A percentile compares a stretch with the other conserved stretches of the same genome.
These are phyloP conservation scores for Talaromyces thailandensis DNA, from an alignment of 495 filamentous ascomycete species.

Conservation along the genomic window DNA sequence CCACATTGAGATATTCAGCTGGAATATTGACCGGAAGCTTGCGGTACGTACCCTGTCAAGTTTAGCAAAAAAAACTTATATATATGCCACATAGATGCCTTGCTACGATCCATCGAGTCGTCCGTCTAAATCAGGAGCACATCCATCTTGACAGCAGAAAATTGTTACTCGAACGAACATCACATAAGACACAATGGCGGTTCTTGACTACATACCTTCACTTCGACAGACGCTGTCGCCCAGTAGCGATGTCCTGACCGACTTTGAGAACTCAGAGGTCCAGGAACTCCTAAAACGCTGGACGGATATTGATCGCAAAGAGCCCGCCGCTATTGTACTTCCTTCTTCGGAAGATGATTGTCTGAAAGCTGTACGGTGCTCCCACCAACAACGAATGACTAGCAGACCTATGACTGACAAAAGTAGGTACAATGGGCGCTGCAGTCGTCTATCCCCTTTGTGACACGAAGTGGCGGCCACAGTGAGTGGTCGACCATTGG, in stretches of 20 bases:
- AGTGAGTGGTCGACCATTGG: neutral
- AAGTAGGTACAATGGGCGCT: neutral
- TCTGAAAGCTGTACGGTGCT: neutral
- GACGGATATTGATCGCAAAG: neutral
- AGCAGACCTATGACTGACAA: neutral
- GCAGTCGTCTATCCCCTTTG: neutral
- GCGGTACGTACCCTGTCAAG: neutral
- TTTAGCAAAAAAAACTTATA: neutral
- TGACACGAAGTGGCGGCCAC: neutral
- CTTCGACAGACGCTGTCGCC: neutral
- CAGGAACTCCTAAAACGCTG: neutral
- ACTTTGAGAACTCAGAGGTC: neutral
- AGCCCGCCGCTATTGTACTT: neutral
- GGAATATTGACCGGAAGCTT: neutral
- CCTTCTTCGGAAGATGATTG: neutral
- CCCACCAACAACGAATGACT: too few species aligned
- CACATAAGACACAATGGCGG: neutral
- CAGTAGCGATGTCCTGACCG: neutral
- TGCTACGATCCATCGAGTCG: neutral
- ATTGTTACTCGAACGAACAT: neutral
- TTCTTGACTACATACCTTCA: neutral
- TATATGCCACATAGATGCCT: neutral
- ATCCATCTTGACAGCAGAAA: neutral
- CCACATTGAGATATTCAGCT: neutral
- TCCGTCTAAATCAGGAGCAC: neutral